Evolutionary conservation across 768 basidiomycete genomes (phyloP), one percentile per base, ranked within the genome.

Genomic region (Daedalea quercina): DNA sequence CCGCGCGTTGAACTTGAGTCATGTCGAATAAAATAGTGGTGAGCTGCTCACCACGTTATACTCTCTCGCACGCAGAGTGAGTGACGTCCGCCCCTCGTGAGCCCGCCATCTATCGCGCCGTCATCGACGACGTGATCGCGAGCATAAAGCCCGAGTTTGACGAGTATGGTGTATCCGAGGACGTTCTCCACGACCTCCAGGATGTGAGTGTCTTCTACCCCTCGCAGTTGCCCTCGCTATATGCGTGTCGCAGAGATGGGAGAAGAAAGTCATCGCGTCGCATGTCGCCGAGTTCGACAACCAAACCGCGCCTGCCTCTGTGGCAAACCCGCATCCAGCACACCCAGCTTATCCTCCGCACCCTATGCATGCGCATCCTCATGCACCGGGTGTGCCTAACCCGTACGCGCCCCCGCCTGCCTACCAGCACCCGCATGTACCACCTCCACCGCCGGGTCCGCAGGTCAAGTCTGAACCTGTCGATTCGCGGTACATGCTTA

Each of bases 11-110:
- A 31, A 47, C 51, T 43, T 50, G 46, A 53, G 52, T 47, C 47
- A 95, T 94, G 93, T 94, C 92, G 56, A 95, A 95, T 86, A 94
- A 94, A 79, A 91, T 93, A 77, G 93, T 95, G 84, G 92, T 94
- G 81, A 90, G 89, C 86, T 82, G 74, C 78, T 81, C 82, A 79
- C 79, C 70, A 74, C 71, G 76, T 72, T 71, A 70, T 71, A 70
- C 73, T 68, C 68, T 55, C 72, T 77, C 75, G 77, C 80, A 77
- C 75, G 20, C 54, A 45, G 34, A 6, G 28, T 49, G 60, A 50
- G 59, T 57, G 58, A 57, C 56, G 24, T 52, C 31, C 43, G 50
- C 65, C 72, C 46, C 58, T 59, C 53, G 78, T 81, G 84, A 94
- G 93, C 93, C 93, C 67, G 64, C 70, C 60, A 88, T 91, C 62